A percentile compares a stretch with the other conserved stretches of the same genome.
Evolutionary conservation across 129 eudicot species (phyloP).

Genomic region (Flaveria ramosissima): DNA sequence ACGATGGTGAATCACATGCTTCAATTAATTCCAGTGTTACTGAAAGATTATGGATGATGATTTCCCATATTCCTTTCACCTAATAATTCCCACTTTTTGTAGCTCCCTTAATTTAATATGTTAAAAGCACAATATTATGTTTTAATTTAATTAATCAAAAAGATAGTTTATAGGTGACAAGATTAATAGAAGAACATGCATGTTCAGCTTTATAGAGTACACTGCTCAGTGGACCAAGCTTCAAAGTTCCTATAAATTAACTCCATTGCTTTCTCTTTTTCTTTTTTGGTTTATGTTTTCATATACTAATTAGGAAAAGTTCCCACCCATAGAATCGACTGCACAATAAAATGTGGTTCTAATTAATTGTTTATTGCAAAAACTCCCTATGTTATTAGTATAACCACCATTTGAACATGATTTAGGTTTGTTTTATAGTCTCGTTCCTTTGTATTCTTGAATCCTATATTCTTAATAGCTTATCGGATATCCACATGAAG

Average conservation of each 20-base stretch:
- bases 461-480: too few species aligned
- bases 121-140: neutral
- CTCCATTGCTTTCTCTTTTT: neutral
- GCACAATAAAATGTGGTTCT: neutral
- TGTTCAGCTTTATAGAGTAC: conserved; percentile 24
- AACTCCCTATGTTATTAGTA: neutral
- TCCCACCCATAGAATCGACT: neutral
- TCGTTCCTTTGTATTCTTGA: too few species aligned
- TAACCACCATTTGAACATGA: neutral
- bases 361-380: neutral
- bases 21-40: neutral
- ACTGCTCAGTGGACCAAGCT: conserved; percentile 18
- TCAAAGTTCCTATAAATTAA: neutral
- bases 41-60: neutral
- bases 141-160: neutral
- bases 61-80: neutral
- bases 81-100: neutral
- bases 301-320: neutral
- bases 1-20: neutral
- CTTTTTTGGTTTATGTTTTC: too few species aligned
- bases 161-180: conserved; percentile 3
- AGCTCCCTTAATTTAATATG: neutral
- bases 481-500: too few species aligned
- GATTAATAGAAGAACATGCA: conserved; percentile 21
- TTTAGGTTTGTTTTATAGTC: too few species aligned